Base-by-base conservation (phyloP, 805 yeast genomes). In the Sugiyamaella mastotermitis region DNA sequence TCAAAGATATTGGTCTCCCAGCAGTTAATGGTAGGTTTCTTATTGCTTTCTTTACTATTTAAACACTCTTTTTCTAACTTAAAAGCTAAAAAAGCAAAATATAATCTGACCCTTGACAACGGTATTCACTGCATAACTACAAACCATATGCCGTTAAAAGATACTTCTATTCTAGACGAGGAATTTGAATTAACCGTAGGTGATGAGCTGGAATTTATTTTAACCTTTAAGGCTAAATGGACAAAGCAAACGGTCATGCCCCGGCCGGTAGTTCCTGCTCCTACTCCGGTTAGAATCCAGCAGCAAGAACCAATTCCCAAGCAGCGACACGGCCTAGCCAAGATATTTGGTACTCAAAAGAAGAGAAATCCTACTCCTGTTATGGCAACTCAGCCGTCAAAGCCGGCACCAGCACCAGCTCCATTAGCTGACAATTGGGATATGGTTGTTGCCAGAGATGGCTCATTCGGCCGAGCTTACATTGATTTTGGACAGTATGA, bases 391-490 rank as follows among this genome's bases (percentile, higher is more conserved):
- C 23, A 26, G 16, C 29, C 45, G 13, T 16, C 41, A 5, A 27
- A 20, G n/a, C 25, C 41, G 5, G 26, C 28, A 3, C 18, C n/a
- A 3, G 38, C 8, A 31, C 32, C 17, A 44, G 30, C 18, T 13
- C 34, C 31, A 6, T 31, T 27, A 21, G 59, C 64, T 44, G 69
- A 66, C 41, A 39, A 73, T 4, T 66, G 81, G 81, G 73, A 72
- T 23, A 58, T 66, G 23, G 62, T 73, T 39, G 71, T 86, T 46
- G 95, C 97, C 1, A 68, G 69, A 23, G 94, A 86, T 57, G 97
- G 97, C 1, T 84, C 95, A 25, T 87, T 84, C 68, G 95, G 86
- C 6, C 72, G 92, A 51, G 74, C 84, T 38, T 78, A 80, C 49
- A 66, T 90, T 39, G 72, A 74, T 31, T 80, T 83, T 52, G 69